A percentile compares a stretch with the other conserved stretches of the same genome.
Evolutionary conservation across 1,139 yeast genomes (phyloP).

Genomic region (Geotrichum citri-aurantii): DNA sequence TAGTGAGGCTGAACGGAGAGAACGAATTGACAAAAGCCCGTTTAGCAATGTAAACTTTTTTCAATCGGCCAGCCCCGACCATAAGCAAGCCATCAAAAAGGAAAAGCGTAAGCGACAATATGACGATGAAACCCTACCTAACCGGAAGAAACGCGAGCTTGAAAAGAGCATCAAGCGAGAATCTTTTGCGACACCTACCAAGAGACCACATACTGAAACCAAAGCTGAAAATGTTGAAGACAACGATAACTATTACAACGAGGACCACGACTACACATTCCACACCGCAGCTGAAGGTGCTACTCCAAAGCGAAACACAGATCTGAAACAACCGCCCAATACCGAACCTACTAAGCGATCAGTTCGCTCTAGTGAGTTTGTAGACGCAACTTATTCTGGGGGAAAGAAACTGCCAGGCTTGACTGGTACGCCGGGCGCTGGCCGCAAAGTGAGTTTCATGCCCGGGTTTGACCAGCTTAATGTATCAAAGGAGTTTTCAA

Average conservation of each 20-base stretch:
- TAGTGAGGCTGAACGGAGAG: constrained; percentile 1
- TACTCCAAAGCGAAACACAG: not conserved
- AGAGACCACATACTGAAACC: not conserved
- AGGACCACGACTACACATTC: not conserved
- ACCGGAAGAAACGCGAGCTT: constrained; percentile 18
- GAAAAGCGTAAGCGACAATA: constrained; percentile 16
- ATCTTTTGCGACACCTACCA: not conserved
- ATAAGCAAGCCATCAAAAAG: constrained; percentile 13
- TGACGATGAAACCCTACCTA: constrained; percentile 7
- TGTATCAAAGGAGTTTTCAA: constrained; percentile 25
- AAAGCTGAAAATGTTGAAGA: not conserved
- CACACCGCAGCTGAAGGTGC: not conserved
- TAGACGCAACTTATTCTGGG: constrained; percentile 17
- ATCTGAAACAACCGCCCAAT: not conserved
- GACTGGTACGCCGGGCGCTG: constrained; percentile 8
- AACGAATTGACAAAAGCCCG: constrained; percentile 28
- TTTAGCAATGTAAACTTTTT: constrained; percentile 42
- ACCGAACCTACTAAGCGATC: not conserved
- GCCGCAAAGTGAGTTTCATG: constrained; percentile 29
- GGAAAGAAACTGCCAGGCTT: constrained; percentile 12
- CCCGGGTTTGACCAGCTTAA: constrained; percentile 25
- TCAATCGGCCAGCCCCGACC: constrained; percentile 35
- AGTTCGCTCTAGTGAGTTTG: constrained; percentile 11
- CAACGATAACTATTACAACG: not conserved
- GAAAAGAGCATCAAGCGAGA: constrained; percentile 5